Evolutionary conservation across 2,329 filamentous ascomycete species (phyloP).

Genomic region (Pseudogymnoascus sp.): DNA sequence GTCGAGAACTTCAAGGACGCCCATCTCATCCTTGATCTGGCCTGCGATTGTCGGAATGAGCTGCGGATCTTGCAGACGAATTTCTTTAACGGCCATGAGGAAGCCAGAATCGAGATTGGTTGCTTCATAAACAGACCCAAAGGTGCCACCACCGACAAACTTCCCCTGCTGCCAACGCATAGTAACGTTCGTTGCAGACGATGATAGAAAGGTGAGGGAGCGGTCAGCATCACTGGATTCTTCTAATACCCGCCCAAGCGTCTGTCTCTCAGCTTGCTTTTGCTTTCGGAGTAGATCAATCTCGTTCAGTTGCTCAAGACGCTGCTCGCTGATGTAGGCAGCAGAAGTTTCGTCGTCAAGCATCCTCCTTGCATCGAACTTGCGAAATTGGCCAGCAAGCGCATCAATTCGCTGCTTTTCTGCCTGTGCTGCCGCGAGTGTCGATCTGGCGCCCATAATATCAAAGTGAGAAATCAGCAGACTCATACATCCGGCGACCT

Average conservation of each 20-base stretch:
- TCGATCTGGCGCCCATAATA: constrained; percentile 95
- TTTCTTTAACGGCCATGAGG: constrained; percentile 98
- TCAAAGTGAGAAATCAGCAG: constrained; percentile 97
- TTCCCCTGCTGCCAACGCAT: constrained; percentile 98
- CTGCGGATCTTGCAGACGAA: constrained; percentile 91
- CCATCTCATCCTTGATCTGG: constrained; percentile 96
- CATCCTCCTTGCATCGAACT: constrained; percentile 66
- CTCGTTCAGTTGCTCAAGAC: constrained; percentile 61
- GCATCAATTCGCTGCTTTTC: constrained; percentile 85
- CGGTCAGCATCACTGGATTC: constrained; percentile 93
- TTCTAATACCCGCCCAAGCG: constrained; percentile 83
- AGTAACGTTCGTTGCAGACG: constrained; percentile 88
- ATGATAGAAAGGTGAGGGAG: constrained; percentile 86
- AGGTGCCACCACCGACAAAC: constrained; percentile 92
- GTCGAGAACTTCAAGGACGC: constrained; percentile 86
- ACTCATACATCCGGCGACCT: constrained; percentile 96
- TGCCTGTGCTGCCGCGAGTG: constrained; percentile 73
- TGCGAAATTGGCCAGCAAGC: constrained; percentile 64
- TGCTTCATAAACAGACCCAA: constrained; percentile 93
- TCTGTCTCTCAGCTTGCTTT: constrained; percentile 75
- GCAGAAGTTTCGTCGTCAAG: constrained; percentile 80
- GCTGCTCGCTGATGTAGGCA: constrained; percentile 64
- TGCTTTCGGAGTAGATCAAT: constrained; percentile 74
- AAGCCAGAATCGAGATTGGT: constrained; percentile 96
- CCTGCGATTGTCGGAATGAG: constrained; percentile 88